Evolutionary conservation across 1,284 basidiomycete species (phyloP).

Genomic region (Rhodotorula sp.): DNA sequence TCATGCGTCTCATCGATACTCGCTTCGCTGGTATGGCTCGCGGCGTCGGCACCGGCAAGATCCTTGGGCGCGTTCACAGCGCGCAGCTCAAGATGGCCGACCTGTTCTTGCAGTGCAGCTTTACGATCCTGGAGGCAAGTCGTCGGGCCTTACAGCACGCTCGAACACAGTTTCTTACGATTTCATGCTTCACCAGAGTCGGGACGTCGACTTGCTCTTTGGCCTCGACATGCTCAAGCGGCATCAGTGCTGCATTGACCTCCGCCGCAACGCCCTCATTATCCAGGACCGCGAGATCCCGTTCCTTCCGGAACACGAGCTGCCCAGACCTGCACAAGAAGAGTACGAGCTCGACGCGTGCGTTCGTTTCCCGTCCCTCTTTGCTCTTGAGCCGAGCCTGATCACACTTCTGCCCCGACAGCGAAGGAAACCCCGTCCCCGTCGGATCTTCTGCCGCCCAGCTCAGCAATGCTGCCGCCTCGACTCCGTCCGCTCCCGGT

Average conservation of each 20-base stretch:
- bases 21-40: slow-evolving; percentile 85
- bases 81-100: slow-evolving; percentile 82
- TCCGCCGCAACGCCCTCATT: slow-evolving; percentile 78
- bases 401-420: background rate
- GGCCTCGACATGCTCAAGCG: slow-evolving; percentile 98
- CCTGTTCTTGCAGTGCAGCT: slow-evolving; percentile 81
- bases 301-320: slow-evolving; percentile 90
- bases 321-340: slow-evolving; percentile 61
- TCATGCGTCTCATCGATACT: slow-evolving; percentile 88
- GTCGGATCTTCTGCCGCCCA: slow-evolving; percentile 16
- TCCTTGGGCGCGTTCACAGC: slow-evolving; percentile 89
- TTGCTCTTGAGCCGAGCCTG: background rate
- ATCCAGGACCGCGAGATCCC: slow-evolving; percentile 81
- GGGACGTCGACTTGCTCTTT: slow-evolving; percentile 86
- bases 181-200: slow-evolving; percentile 58
- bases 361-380: background rate
- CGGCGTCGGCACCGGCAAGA: slow-evolving; percentile 94
- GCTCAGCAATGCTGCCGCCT: slow-evolving; percentile 24
- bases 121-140: slow-evolving; percentile 87
- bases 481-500: slow-evolving; percentile 13
- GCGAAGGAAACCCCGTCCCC: slow-evolving; percentile 42
- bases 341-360: slow-evolving; percentile 47
- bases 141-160: no score
- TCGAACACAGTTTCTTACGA: no score
- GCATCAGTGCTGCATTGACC: slow-evolving; percentile 92